Evolutionary conservation across 1,139 yeast genomes (phyloP).

Genomic region (Hyphopichia buzzinii): DNA sequence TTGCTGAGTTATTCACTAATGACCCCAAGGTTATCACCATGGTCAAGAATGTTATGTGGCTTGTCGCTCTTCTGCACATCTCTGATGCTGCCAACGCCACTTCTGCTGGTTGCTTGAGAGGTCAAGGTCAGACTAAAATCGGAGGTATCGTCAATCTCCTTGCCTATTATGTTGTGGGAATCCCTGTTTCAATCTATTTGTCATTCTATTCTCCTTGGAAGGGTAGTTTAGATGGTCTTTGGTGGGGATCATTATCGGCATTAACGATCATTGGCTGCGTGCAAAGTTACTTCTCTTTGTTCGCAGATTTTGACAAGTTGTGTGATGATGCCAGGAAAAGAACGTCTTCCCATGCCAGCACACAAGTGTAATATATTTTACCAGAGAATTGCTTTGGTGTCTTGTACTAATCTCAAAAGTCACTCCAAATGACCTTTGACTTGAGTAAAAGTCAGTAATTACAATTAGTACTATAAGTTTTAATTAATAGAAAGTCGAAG

Average conservation of each 20-base stretch:
- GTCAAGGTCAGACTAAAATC: conserved; percentile 58
- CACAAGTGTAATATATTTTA: too few species aligned
- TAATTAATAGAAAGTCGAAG: too few species aligned
- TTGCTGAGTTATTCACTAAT: conserved; percentile 40
- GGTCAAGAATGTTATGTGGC: conserved; percentile 47
- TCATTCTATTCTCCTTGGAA: conserved; percentile 47
- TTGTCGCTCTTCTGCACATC: conserved; percentile 54
- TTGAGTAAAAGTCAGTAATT: too few species aligned
- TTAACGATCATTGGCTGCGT: conserved; percentile 51
- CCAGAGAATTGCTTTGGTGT: too few species aligned
- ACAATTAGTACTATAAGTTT: too few species aligned
- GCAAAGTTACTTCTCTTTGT: conserved; percentile 44
- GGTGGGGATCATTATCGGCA: conserved; percentile 55
- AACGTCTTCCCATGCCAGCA: too few species aligned
- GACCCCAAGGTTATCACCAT: conserved; percentile 41
- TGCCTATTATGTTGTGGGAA: conserved; percentile 52
- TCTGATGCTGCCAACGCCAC: conserved; percentile 59
- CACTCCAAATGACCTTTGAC: too few species aligned
- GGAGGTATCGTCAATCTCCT: conserved; percentile 57
- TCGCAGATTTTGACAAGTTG: conserved; percentile 38
- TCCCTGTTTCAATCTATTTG: conserved; percentile 48
- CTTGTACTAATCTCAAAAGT: too few species aligned
- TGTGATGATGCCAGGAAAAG: conserved; percentile 43
- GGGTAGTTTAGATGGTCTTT: conserved; percentile 49
- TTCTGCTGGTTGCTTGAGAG: conserved; percentile 59